Base-by-base conservation (phyloP, 106 monocot genomes). In the Dioscorea dumetorum region DNA sequence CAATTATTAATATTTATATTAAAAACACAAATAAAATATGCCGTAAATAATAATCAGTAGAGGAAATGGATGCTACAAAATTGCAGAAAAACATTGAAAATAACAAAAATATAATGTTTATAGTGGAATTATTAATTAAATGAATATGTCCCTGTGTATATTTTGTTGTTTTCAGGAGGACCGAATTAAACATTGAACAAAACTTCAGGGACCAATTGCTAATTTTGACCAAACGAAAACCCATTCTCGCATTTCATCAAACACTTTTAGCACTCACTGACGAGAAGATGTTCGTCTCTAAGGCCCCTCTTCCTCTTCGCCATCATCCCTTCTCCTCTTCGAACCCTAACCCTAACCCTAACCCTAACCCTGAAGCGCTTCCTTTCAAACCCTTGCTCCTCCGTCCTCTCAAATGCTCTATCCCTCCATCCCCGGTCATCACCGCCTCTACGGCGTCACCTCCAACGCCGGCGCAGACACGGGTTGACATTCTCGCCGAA, bases 401-500 rank as follows among this genome's bases (percentile, higher is more conserved):
- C 23, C 77, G 17, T 14, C 60, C 20, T 54, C 49, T n/a, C 33
- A 53, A 28, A 23, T 24, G 66, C 24, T 69, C 58, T 23, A 33
- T 41, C 17, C 13, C 49, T 31, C 67, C 65, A 19, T 53, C 19
- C 5, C 34, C 31, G 8, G 62, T 50, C 52, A 68, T 28, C 58
- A 11, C 73, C 21, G 22, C 57, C 50, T 24, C 76, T 11, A 15
- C 52, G 4, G 8, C 66, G 2, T 22, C 69, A 8, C 12, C 49
- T 6, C 8, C 74, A 16, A 50, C 61, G 11, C 19, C 67, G 33
- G 76, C 91, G 19, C 77, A 76, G 59, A 77, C 71, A 23, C 86
- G 97, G 31, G 91, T 97, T 49, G 87, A 92, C 72, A 87, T 92
- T 50, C 86, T 97, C 19, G 92, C 97, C 13, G 97, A 97, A 70